Evolutionary conservation across 148 eudicot genomes (phyloP), one percentile per base, ranked within the genome.

Genomic region (Bassia scoparia): DNA sequence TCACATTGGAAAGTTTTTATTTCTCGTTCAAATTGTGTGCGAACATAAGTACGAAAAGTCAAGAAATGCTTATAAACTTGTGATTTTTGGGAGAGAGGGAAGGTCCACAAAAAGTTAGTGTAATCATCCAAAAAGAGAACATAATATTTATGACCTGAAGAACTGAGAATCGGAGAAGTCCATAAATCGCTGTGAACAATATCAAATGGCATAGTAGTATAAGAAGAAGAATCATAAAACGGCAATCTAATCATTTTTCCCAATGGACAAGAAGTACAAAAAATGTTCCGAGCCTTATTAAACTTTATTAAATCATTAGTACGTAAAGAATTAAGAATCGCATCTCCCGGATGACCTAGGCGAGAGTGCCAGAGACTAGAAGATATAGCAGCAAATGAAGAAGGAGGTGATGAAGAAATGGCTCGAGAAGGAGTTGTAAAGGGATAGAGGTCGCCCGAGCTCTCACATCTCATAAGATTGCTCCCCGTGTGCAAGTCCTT

Each of bases 401-500:
- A 54, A 23, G n/a, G n/a, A 54, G 6, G 59, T 54, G 59, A 54
- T 5, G 59, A 54, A 17, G 59, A 54, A 54, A 54, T 17, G 24
- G 59, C 59, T 16, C n/a, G n/a, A 54, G 16, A 23, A 54, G 59
- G 4, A 54, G 21, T 23, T 17, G 16, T 17, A 23, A 54, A 23
- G 24, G 59, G 59, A 23, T 54, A 54, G 21, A 54, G 59, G 59
- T 54, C 59, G 24, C 59, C 59, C 59, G 59, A 16, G 59, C 59
- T 54, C 21, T 54, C n/a, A 23, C 59, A 16, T 54, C 18, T 54
- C 59, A 54, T 17, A 54, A 54, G 21, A 17, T 17, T 17, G n/a
- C n/a, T 54, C 59, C 59, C n/a, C 21, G n/a, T 54, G 24, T 54
- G 59, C 59, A 16, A 4, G 5, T 41, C 11, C 11, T 5, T 4